A percentile compares a stretch with the other conserved stretches of the same genome.
Conservation (phyloP, 2,329 filamentous ascomycete genomes). For the Colletotrichum magnum region DNA sequence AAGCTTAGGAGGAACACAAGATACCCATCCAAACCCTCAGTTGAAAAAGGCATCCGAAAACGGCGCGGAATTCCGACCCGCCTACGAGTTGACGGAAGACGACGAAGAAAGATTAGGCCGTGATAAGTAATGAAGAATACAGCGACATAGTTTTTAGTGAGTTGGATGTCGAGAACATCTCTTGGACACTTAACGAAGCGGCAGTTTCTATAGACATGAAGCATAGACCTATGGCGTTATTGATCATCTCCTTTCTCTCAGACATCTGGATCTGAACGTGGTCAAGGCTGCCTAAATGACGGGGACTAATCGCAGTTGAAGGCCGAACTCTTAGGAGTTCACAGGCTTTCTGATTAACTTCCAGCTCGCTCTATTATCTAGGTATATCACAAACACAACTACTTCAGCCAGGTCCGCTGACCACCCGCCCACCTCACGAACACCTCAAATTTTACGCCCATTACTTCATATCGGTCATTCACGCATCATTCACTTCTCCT, state of each 20-base stretch:
- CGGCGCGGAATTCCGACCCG: constrained; percentile 72
- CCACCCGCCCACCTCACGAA: not conserved
- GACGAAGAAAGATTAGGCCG: constrained; percentile 84
- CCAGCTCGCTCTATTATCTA: too few species aligned
- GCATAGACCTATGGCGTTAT: constrained; percentile 27
- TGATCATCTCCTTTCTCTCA: not conserved
- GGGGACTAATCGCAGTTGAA: too few species aligned
- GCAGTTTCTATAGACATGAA: constrained; percentile 25
- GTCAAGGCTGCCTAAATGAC: too few species aligned
- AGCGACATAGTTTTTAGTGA: constrained; percentile 5
- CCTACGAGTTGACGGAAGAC: constrained; percentile 82
- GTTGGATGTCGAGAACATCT: not conserved
- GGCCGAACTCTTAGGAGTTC: too few species aligned
- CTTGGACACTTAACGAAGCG: constrained; percentile 2
- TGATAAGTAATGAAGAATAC: constrained; percentile 60
- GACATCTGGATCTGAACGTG: too few species aligned
- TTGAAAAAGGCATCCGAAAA: constrained; percentile 61
- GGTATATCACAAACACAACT: too few species aligned
- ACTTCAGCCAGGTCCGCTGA: too few species aligned
- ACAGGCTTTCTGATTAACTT: too few species aligned
- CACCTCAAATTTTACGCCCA: not conserved
- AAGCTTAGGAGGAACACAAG: constrained; percentile 88
- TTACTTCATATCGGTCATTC: constrained; percentile 4
- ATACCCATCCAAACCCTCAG: constrained; percentile 91
- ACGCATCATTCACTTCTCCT: constrained; percentile 3